A percentile compares a stretch with the other conserved stretches of the same genome.
These are phyloP conservation scores for Seiridium unicorne DNA, from an alignment of 2,329 filamentous ascomycete species.

Conservation along the genomic window DNA sequence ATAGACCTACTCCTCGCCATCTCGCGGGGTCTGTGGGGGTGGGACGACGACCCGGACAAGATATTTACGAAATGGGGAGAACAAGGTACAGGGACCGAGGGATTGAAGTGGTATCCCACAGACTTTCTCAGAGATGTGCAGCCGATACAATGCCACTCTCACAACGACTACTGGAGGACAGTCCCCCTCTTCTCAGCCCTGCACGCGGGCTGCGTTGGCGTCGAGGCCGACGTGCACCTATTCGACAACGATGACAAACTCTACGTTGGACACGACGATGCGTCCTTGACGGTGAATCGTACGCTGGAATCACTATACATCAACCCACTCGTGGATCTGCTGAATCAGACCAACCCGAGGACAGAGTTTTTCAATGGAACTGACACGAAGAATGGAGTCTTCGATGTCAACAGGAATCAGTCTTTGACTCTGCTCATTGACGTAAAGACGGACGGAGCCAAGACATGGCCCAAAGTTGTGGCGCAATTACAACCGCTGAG, in stretches of 20 bases:
- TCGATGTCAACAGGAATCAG: slow-evolving; percentile 49
- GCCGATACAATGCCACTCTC: slow-evolving; percentile 62
- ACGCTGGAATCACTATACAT: slow-evolving; percentile 65
- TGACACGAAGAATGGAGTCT: slow-evolving; percentile 49
- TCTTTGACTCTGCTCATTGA: slow-evolving; percentile 66
- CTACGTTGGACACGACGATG: slow-evolving; percentile 61
- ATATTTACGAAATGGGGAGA: slow-evolving; percentile 25
- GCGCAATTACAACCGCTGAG: slow-evolving; percentile 58
- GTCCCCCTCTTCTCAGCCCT: slow-evolving; percentile 63
- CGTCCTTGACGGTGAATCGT: slow-evolving; percentile 50
- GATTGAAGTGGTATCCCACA: slow-evolving; percentile 44
- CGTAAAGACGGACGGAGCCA: slow-evolving; percentile 58
- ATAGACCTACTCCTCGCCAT: slow-evolving; percentile 29
- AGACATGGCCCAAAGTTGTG: slow-evolving; percentile 52
- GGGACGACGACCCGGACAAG: slow-evolving; percentile 25
- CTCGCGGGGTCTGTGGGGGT: slow-evolving; percentile 26
- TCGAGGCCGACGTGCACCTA: slow-evolving; percentile 71
- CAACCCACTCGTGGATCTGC: slow-evolving; percentile 58
- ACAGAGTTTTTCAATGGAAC: slow-evolving; percentile 42
- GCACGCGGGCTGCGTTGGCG: slow-evolving; percentile 56
- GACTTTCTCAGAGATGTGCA: slow-evolving; percentile 52
- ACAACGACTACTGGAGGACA: slow-evolving; percentile 70
- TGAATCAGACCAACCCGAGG: slow-evolving; percentile 51
- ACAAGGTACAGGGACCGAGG: slow-evolving; percentile 29
- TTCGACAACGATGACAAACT: slow-evolving; percentile 46